phyloP scores from a whole-genome alignment of 768 basidiomycete genomes.

The Tulasnella sp. region DNA sequence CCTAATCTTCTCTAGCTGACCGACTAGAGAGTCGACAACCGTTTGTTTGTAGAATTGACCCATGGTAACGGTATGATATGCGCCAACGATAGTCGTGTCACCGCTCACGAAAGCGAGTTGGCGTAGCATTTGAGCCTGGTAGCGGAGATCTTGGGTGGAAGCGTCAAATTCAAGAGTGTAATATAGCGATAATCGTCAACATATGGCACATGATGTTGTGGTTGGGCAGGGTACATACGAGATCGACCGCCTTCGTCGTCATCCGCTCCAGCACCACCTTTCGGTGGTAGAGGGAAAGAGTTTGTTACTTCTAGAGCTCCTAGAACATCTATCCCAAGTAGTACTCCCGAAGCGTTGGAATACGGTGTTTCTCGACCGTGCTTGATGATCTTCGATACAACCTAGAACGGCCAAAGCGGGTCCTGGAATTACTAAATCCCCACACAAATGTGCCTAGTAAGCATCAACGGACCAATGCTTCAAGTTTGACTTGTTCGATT shows the following conservation, averaged over 20 bases:
- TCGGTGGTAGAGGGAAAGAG: conserved; percentile 68
- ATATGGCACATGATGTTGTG: background rate
- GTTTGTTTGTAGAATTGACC: conserved; percentile 78
- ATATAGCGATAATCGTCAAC: background rate
- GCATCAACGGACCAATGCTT: conserved; percentile 56
- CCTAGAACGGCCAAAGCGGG: conserved; percentile 35
- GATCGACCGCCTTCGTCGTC: background rate
- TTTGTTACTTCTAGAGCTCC: conserved; percentile 84
- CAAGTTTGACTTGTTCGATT: conserved; percentile 65
- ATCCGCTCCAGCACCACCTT: background rate
- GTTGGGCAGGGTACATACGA: background rate
- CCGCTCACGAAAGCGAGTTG: conserved; percentile 82
- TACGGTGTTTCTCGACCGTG: conserved; percentile 67
- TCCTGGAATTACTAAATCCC: conserved; percentile 1
- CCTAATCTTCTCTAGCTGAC: conserved; percentile 73
- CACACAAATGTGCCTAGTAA: background rate
- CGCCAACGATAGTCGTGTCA: conserved; percentile 85
- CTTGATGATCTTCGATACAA: conserved; percentile 86
- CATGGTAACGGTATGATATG: conserved; percentile 81
- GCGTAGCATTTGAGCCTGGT: conserved; percentile 73
- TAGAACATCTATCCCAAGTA: conserved; percentile 86
- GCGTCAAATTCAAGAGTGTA: background rate
- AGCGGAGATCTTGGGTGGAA: conserved; percentile 37
- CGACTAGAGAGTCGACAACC: conserved; percentile 68
- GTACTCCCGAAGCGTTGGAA: conserved; percentile 57